These are phyloP conservation scores for Sclerotinia nivalis DNA, from an alignment of 2,329 filamentous ascomycete species.

Conservation along the genomic window DNA sequence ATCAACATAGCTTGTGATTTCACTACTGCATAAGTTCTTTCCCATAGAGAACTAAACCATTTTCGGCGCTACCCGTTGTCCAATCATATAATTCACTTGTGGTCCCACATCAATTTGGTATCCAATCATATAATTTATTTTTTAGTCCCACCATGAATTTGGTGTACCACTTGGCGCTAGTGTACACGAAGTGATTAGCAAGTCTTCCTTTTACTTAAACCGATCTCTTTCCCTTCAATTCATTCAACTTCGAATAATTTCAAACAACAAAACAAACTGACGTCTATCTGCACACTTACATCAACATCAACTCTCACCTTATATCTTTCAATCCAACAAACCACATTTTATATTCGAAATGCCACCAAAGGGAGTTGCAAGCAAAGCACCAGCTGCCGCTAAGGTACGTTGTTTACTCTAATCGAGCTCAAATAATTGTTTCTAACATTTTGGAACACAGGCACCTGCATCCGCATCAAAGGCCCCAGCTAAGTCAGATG, in stretches of 20 bases:
- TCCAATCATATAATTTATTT: constrained; percentile 4
- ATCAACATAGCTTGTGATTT: background rate
- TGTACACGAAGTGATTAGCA: background rate
- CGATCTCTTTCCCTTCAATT: constrained; percentile 13
- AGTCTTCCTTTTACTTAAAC: constrained; percentile 3
- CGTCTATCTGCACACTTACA: background rate
- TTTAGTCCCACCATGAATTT: background rate
- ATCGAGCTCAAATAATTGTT: background rate
- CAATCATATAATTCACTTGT: background rate
- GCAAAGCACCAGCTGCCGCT: constrained; percentile 74
- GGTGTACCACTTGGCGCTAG: background rate
- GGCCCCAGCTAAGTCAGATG: constrained; percentile 77
- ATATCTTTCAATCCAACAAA: constrained; percentile 39
- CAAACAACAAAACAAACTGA: constrained; percentile 8
- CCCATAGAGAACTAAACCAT: too few relatives aligned
- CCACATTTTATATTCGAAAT: constrained; percentile 60
- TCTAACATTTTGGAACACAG: background rate
- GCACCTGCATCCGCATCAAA: constrained; percentile 63
- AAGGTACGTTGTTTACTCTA: constrained; percentile 56
- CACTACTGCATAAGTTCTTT: too few relatives aligned
- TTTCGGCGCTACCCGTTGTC: background rate
- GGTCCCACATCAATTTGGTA: background rate
- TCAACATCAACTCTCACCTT: constrained; percentile 9
- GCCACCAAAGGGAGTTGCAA: constrained; percentile 85
- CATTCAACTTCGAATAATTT: constrained; percentile 8